Evolutionary conservation across 2,329 filamentous ascomycete species (phyloP).

Genomic region (Didymella keratinophila): DNA sequence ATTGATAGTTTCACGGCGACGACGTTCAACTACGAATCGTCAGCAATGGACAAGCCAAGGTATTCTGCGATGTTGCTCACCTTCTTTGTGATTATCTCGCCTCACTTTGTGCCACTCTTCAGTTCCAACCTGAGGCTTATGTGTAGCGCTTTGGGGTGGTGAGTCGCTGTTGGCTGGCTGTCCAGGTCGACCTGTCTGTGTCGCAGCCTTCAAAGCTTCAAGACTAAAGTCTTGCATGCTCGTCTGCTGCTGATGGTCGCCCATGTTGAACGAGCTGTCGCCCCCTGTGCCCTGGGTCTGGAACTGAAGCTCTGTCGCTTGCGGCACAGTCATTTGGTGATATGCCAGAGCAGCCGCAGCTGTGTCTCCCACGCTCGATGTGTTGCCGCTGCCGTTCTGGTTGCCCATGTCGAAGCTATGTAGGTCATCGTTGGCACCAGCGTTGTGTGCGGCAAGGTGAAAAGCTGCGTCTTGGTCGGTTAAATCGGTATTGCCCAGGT

Average conservation of each 20-base stretch:
- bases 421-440: slow-evolving; percentile 54
- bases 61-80: slow-evolving; percentile 58
- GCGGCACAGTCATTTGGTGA: slow-evolving; percentile 64
- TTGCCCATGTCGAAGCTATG: slow-evolving; percentile 52
- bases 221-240: slow-evolving; percentile 54
- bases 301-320: slow-evolving; percentile 63
- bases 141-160: slow-evolving; percentile 42
- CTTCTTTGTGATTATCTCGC: slow-evolving; percentile 99
- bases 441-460: slow-evolving; percentile 53
- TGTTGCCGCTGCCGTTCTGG: slow-evolving; percentile 62
- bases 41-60: slow-evolving; percentile 8
- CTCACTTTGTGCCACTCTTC: slow-evolving; percentile 98
- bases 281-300: slow-evolving; percentile 54
- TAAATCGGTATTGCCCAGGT: slow-evolving; percentile 43
- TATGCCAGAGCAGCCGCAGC: slow-evolving; percentile 65
- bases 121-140: slow-evolving; percentile 89
- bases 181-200: slow-evolving; percentile 57
- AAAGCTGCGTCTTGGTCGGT: slow-evolving; percentile 49
- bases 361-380: slow-evolving; percentile 62
- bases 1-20: slow-evolving; percentile 96
- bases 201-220: slow-evolving; percentile 60
- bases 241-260: slow-evolving; percentile 53
- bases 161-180: slow-evolving; percentile 46
- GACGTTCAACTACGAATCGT: slow-evolving; percentile 78
- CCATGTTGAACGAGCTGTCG: slow-evolving; percentile 55